Percentiles rank a stretch among this genome's conserved stretches.
Conservation (phyloP, 768 basidiomycete species). For the Calocybe indica region DNA sequence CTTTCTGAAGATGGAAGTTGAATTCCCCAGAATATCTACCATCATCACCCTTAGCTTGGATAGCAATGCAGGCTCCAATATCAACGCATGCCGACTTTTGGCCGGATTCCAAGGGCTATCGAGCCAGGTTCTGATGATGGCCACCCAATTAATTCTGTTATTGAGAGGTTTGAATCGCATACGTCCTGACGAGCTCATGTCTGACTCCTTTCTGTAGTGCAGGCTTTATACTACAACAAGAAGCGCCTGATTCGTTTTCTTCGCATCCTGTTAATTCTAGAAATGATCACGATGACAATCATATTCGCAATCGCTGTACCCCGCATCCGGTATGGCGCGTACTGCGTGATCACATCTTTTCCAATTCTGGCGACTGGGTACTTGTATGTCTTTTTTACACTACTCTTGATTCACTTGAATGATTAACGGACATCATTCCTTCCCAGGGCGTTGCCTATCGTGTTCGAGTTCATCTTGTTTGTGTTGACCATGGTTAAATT, state of each 20-base stretch:
- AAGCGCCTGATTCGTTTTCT: constrained; percentile 9
- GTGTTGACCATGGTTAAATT: constrained; percentile 19
- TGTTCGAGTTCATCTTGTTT: constrained; percentile 17
- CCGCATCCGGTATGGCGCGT: constrained; percentile 9
- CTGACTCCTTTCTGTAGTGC: constrained; percentile 7
- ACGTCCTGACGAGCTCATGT: neutral
- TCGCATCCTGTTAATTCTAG: constrained; percentile 6
- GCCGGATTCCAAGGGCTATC: constrained; percentile 13
- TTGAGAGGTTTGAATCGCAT: constrained; percentile 11
- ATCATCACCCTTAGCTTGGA: constrained; percentile 10
- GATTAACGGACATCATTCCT: neutral
- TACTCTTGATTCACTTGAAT: neutral
- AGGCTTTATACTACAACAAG: constrained; percentile 13
- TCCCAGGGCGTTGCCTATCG: constrained; percentile 10
- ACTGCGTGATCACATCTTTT: constrained; percentile 14
- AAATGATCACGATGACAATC: constrained; percentile 10
- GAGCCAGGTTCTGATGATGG: constrained; percentile 14
- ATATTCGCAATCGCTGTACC: constrained; percentile 8
- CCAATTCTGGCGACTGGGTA: constrained; percentile 10
- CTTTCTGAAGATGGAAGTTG: neutral
- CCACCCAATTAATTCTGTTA: constrained; percentile 15
- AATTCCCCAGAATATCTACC: constrained; percentile 7
- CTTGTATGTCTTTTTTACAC: constrained; percentile 10
- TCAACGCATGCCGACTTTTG: constrained; percentile 6
- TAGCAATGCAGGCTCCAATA: neutral